phyloP scores from a whole-genome alignment of 345 rosid genomes.

The Aethionema arabicum region DNA sequence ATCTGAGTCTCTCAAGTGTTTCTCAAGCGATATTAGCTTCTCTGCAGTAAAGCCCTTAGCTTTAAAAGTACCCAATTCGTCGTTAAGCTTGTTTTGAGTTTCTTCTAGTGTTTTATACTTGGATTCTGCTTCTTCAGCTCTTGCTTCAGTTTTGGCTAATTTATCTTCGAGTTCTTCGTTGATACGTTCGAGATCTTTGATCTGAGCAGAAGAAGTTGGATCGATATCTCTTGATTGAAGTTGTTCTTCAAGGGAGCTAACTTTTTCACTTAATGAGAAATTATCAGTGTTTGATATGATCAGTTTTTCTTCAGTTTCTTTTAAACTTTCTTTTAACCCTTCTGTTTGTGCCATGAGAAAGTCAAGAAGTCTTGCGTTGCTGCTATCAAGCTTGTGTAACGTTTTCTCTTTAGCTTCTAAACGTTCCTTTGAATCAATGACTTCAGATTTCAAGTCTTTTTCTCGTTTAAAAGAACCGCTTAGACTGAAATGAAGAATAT shows the following conservation, averaged over 20 bases:
- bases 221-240: slow-evolving; percentile 46
- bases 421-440: slow-evolving; percentile 42
- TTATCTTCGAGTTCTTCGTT: slow-evolving; percentile 48
- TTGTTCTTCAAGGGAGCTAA: slow-evolving; percentile 52
- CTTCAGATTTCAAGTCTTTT: slow-evolving; percentile 50
- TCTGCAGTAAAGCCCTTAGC: slow-evolving; percentile 42
- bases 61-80: slow-evolving; percentile 54
- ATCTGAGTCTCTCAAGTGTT: slow-evolving; percentile 63
- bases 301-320: slow-evolving; percentile 56
- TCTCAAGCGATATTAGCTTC: slow-evolving; percentile 64
- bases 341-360: slow-evolving; percentile 52
- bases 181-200: slow-evolving; percentile 38
- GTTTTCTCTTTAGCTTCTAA: slow-evolving; percentile 55
- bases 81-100: slow-evolving; percentile 48
- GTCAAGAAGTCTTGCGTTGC: slow-evolving; percentile 45
- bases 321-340: slow-evolving; percentile 51
- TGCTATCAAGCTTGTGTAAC: slow-evolving; percentile 53
- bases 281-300: slow-evolving; percentile 53
- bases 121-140: slow-evolving; percentile 56
- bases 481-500: slow-evolving; percentile 62
- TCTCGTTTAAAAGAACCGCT: slow-evolving; percentile 62
- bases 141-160: slow-evolving; percentile 48
- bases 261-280: slow-evolving; percentile 50
- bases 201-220: slow-evolving; percentile 37
- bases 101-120: slow-evolving; percentile 47